Evolutionary conservation across 108 stramenopile genomes (phyloP), one percentile per base, ranked within the genome.

Genomic region (Fragilaria radians): DNA sequence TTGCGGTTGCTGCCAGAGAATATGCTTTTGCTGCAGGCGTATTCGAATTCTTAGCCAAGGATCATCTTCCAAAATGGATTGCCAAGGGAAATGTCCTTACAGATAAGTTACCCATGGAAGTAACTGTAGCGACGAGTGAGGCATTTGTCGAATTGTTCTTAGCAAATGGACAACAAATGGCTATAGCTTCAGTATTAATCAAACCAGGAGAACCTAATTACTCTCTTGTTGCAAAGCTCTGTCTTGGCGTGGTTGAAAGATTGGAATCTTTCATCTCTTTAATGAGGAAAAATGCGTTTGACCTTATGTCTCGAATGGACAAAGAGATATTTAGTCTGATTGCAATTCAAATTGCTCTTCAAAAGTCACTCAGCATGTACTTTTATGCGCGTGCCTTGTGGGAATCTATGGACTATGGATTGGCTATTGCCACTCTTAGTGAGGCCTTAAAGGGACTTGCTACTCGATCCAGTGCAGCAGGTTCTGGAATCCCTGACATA

Each of bases 141-240:
- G 88, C 86, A 22, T 72, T 91, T 34, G 63, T 67, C 21, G 55
- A 55, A 3, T 60, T 95, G 54, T 90, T 82, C 57, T 73, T 81
- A 66, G 86, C 88, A 18, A 86, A 82, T 67, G 82, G 78, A 11
- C 93, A 94, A 48, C 93, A 94, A 71, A 94, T 94, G 93, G 89
- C 89, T n/a, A 68, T 94, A 27, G 85, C 89, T 5, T 86, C 89
- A 2, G 82, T 89, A 9, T 61, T 94, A 42, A 81, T 86, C 47
- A 94, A 88, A 57, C 76, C 78, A 4, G 93, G 79, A 4, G 75
- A 62, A 24, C 86, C 88, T 7, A 94, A 94, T 60, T 94, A 87
- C 65, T 42, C 71, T 32, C 71, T 94, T 2, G 54, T 94, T 23
- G 88, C 78, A 19, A 94, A 94, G 48, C 57, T 94, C 7, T 88